Evolutionary conservation across 1,139 yeast species (phyloP), one percentile per base, ranked within the genome.

Genomic region (Nakaseomyces glabratus): DNA sequence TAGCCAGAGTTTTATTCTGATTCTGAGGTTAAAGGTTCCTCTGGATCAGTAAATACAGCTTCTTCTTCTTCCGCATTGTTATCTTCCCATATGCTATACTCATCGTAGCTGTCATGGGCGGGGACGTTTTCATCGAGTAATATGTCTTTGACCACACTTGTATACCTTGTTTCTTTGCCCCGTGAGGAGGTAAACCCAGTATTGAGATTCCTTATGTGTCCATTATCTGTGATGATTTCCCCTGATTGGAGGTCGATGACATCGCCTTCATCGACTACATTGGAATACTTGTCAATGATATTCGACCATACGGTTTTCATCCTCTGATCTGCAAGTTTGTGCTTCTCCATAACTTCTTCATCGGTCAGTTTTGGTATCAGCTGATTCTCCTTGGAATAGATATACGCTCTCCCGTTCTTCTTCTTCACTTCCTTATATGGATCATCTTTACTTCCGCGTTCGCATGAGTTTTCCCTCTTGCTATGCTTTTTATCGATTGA

Each of bases 191-290:
- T 16, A 17, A 34, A 40, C 6, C 31, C 30, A 17, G 37, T 34
- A 15, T 36, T 12, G 19, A 54, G 32, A 6, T 48, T 44, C 35
- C 68, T 57, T 17, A 80, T 46, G 52, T 80, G 90, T 2, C 90
- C 90, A 38, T 71, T 69, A 46, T 80, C 82, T 12, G 61, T 67
- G 3, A 73, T 52, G 4, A 80, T 68, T 35, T 66, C 62, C 2
- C 86, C 85, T 0, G 82, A 72, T 4, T 52, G 49, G 19, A 80
- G 50, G 49, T 80, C 82, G n/a, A 80, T 61, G 20, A 76, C 68
- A 51, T 80, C 88, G 34, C 82, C 79, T 41, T 73, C 76, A 43
- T 68, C 73, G 33, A 66, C 68, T n/a, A 70, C 57, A 2, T 55
- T 47, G 19, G 76, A 69, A 48, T 77, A 77, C 49, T 68, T 71